Conservation (phyloP, 768 basidiomycete species). For the Calocera viscosa region DNA sequence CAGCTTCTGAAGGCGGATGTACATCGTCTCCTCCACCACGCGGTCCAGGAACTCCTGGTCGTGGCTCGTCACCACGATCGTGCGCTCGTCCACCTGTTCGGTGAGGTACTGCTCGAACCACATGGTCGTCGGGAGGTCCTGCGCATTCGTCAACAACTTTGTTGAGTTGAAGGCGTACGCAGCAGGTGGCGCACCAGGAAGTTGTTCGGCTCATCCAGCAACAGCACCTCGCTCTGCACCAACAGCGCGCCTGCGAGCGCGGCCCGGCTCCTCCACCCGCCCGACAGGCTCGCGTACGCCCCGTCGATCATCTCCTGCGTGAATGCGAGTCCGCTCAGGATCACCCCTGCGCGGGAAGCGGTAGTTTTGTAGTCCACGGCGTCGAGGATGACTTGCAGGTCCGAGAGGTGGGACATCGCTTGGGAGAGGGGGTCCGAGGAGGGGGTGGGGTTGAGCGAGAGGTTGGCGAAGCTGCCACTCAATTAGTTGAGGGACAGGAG, state of each 20-base stretch:
- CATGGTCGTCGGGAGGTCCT: conserved; percentile 18
- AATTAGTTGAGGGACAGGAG: background rate
- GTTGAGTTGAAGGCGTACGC: too few relatives aligned
- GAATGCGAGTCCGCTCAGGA: conserved; percentile 53
- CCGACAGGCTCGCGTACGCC: conserved; percentile 8
- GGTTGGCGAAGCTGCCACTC: background rate
- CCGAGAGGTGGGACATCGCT: conserved; percentile 14
- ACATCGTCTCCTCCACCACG: conserved; percentile 48
- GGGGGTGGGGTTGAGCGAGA: background rate
- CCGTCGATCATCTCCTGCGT: conserved; percentile 20
- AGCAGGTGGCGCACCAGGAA: conserved; percentile 13
- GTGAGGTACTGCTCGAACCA: conserved; percentile 37
- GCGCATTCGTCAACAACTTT: conserved; percentile 22
- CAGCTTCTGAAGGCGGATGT: conserved; percentile 43
- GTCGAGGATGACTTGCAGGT: conserved; percentile 14
- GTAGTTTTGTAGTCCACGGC: conserved; percentile 18
- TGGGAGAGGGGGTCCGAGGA: conserved; percentile 6
- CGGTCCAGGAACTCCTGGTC: conserved; percentile 50
- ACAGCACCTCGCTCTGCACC: conserved; percentile 6
- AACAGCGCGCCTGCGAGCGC: conserved; percentile 13
- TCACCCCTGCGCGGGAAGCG: conserved; percentile 33
- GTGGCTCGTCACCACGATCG: conserved; percentile 53
- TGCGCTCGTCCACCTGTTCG: conserved; percentile 28
- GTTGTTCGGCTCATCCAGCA: conserved; percentile 13
- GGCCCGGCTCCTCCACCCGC: conserved; percentile 10